phyloP scores from a whole-genome alignment of 164 flowering plant genomes.

The Aristolochia fimbriata region DNA sequence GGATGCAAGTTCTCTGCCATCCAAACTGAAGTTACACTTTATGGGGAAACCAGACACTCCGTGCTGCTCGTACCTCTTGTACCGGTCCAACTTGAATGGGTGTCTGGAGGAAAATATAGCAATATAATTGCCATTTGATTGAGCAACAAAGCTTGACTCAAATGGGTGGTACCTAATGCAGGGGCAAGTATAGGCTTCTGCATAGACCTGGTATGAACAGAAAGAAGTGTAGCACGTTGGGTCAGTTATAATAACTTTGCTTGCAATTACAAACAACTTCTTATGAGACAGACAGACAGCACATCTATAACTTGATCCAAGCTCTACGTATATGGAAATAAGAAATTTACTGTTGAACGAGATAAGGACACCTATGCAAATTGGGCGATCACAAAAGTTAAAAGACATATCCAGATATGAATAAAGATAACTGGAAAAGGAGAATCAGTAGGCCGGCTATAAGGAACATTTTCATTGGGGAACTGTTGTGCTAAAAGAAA shows the following conservation, averaged over 20 bases:
- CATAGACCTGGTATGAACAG: conserved; percentile 57
- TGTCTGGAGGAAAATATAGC: conserved; percentile 70
- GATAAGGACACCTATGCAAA: background rate
- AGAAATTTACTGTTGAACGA: background rate
- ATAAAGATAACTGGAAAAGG: no score
- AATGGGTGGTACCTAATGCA: conserved; percentile 60
- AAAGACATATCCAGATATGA: background rate
- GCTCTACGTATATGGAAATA: background rate
- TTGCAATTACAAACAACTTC: background rate
- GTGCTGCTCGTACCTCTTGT: conserved; percentile 71
- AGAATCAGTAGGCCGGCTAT: no score
- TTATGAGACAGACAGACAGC: no score
- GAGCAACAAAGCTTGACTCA: conserved; percentile 73
- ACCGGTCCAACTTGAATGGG: conserved; percentile 82
- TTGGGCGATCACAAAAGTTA: background rate
- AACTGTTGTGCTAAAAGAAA: no score
- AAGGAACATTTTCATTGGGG: no score
- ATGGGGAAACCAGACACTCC: conserved; percentile 94
- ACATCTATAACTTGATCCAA: no score
- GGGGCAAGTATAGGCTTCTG: conserved; percentile 85
- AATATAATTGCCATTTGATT: conserved; percentile 84
- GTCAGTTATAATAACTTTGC: background rate
- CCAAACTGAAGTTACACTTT: conserved; percentile 70
- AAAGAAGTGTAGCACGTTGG: background rate
- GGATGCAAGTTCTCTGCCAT: conserved; percentile 56